Evolutionary conservation across 768 basidiomycete species (phyloP), one percentile per base, ranked within the genome.

Genomic region (Austroboletus festivus): DNA sequence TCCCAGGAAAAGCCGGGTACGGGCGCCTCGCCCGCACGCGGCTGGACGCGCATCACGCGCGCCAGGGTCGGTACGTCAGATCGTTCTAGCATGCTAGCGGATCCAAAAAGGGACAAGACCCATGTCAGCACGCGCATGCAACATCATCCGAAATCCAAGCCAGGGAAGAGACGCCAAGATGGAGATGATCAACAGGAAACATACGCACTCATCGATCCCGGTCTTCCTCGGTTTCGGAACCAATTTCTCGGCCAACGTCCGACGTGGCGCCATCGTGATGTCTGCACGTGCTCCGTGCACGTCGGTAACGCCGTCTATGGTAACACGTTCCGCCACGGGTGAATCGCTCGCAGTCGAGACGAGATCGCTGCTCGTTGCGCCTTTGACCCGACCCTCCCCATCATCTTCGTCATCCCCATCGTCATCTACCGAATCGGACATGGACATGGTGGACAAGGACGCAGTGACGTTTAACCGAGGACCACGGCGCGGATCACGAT

Each of bases 1-100:
- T 69, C 82, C 87, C 84, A 87, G 0, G 85, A 80, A 62, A 84
- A 85, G 0, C 86, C 86, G 6, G 72, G 65, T 8, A 78, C 81
- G 15, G 85, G 83, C 35, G 73, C 71, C 46, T 84, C 81, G 47
- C 74, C 73, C n/a, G 79, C 66, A 10, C 58, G 67, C 15, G 84
- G 81, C 53, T 74, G 74, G 4, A 89, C 75, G 20, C 85, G 86
- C 72, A 86, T 79, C 49, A 89, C 84, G 30, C 82, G 80, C n/a
- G 85, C 72, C 23, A 82, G 15, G 66, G 64, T 38, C 63, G 81
- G 68, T 43, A 76, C 64, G 59, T 83, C 78, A 3, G 86, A 73
- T 16, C 72, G 69, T 56, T 82, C 80, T 47, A 86, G 71, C 79
- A 85, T 82, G 61, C 87, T 89, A 20, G 60, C 15, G 44, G 12